Percentiles rank a stretch among this genome's conserved stretches.
phyloP scores from a whole-genome alignment of 2,329 filamentous ascomycete species.

The Neocatenulostroma microsporum region DNA sequence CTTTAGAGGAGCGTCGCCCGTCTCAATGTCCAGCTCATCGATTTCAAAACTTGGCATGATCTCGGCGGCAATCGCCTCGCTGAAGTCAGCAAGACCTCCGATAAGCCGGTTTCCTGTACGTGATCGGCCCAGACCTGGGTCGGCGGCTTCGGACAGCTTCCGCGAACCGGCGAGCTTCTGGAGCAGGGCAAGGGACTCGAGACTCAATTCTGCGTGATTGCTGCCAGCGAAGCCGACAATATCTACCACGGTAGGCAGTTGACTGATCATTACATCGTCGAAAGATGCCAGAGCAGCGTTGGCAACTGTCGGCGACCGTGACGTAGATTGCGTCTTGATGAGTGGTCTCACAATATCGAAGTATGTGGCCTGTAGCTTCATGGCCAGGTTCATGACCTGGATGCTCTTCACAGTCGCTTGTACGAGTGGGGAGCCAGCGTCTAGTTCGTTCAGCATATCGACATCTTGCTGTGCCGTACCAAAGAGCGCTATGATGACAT shows the following conservation, averaged over 20 bases:
- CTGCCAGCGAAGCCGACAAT: conserved; percentile 81
- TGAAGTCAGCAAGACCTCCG: conserved; percentile 25
- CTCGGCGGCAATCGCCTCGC: conserved; percentile 65
- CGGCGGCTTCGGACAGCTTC: conserved; percentile 66
- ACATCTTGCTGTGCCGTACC: conserved; percentile 69
- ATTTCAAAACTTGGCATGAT: conserved; percentile 74
- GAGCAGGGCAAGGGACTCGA: conserved; percentile 72
- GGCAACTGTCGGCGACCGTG: conserved; percentile 55
- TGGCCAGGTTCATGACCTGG: conserved; percentile 70
- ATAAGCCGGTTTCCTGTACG: conserved; percentile 23
- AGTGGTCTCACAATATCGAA: conserved; percentile 77
- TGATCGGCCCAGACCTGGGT: conserved; percentile 48
- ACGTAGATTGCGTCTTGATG: conserved; percentile 58
- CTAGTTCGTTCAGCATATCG: conserved; percentile 61
- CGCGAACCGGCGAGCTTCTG: conserved; percentile 79
- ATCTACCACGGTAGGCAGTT: conserved; percentile 70
- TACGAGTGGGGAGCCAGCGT: conserved; percentile 72
- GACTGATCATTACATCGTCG: conserved; percentile 80
- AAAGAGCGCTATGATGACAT: conserved; percentile 72
- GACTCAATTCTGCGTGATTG: conserved; percentile 69
- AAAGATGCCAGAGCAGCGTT: conserved; percentile 78
- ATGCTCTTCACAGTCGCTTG: conserved; percentile 71
- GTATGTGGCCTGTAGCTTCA: conserved; percentile 87
- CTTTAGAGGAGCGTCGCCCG: conserved; percentile 62
- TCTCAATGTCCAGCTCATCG: conserved; percentile 73